Percentiles rank a stretch among this genome's conserved stretches.
These are phyloP conservation scores for Rhizopus arrhizus DNA, from an alignment of 371 early-diverging fungal genomes.

Conservation along the genomic window DNA sequence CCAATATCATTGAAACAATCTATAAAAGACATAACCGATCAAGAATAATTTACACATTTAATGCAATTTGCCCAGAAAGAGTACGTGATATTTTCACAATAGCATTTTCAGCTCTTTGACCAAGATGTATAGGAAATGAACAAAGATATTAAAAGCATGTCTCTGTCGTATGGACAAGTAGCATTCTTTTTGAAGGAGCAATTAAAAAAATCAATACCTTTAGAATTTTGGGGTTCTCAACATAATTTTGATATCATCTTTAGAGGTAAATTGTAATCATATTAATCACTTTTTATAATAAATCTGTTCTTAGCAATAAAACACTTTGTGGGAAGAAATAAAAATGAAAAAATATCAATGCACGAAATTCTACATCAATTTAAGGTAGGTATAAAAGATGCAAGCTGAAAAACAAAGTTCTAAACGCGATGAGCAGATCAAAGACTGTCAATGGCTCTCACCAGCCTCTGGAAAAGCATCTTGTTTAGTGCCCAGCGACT, in stretches of 20 bases:
- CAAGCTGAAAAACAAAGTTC: neutral
- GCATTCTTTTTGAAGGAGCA: slow-evolving; percentile 11
- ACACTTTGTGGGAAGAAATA: slow-evolving; percentile 53
- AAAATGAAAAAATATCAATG: slow-evolving; percentile 63
- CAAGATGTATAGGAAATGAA: neutral
- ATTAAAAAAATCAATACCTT: slow-evolving; percentile 52
- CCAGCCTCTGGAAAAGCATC: slow-evolving; percentile 2
- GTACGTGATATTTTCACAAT: neutral
- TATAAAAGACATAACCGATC: slow-evolving; percentile 1
- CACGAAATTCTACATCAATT: slow-evolving; percentile 62
- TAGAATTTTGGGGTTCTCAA: slow-evolving; percentile 53
- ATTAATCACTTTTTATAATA: neutral
- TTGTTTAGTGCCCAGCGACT: slow-evolving; percentile 39
- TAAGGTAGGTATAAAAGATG: slow-evolving; percentile 38
- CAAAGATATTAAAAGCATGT: neutral
- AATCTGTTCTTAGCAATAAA: slow-evolving; percentile 3
- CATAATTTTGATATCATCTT: slow-evolving; percentile 49
- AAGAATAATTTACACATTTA: neutral
- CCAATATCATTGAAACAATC: slow-evolving; percentile 2
- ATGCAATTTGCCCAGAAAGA: slow-evolving; percentile 12
- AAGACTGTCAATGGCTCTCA: slow-evolving; percentile 16
- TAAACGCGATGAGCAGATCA: slow-evolving; percentile 1
- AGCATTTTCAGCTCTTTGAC: neutral
- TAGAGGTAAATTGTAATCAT: slow-evolving; percentile 37
- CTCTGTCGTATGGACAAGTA: neutral